These are phyloP conservation scores for Trichoderma oligosporum DNA, from an alignment of 2,329 filamentous ascomycete species.

Conservation along the genomic window DNA sequence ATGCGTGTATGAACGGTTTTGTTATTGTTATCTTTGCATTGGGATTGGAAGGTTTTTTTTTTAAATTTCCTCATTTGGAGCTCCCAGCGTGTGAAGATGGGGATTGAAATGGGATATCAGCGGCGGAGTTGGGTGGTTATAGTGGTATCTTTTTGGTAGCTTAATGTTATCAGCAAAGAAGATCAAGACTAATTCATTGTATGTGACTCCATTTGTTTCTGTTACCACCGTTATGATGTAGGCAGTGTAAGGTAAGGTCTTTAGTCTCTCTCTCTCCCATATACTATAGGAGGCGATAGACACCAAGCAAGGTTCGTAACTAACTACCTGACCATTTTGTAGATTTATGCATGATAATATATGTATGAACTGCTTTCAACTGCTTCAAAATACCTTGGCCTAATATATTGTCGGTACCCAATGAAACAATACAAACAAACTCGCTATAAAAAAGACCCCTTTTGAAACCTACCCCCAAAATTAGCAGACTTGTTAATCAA, in stretches of 20 bases:
- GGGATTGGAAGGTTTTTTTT: not conserved
- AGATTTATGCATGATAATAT: not conserved
- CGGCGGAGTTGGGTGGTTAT: conserved; percentile 35
- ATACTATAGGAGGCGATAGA: too few species aligned
- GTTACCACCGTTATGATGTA: too few species aligned
- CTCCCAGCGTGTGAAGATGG: conserved; percentile 10
- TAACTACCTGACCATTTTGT: too few species aligned
- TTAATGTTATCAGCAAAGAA: conserved; percentile 17
- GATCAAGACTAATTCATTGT: conserved; percentile 20
- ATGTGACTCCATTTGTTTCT: not conserved
- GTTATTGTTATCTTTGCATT: conserved; percentile 15
- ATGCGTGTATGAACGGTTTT: conserved; percentile 23
- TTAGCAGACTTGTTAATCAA: conserved; percentile 74
- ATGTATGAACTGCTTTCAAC: too few species aligned
- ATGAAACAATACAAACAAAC: not conserved
- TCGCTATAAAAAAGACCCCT: conserved; percentile 60
- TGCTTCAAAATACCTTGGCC: too few species aligned
- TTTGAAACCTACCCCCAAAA: conserved; percentile 77
- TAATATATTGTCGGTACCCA: not conserved
- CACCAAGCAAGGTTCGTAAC: too few species aligned
- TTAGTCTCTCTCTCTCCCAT: too few species aligned
- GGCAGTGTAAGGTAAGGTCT: too few species aligned
- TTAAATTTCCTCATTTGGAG: not conserved
- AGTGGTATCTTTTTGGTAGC: conserved; percentile 27
- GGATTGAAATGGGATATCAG: conserved; percentile 29